Base-by-base conservation (phyloP, 257 asterid genomes). In the Sherardia arvensis region DNA sequence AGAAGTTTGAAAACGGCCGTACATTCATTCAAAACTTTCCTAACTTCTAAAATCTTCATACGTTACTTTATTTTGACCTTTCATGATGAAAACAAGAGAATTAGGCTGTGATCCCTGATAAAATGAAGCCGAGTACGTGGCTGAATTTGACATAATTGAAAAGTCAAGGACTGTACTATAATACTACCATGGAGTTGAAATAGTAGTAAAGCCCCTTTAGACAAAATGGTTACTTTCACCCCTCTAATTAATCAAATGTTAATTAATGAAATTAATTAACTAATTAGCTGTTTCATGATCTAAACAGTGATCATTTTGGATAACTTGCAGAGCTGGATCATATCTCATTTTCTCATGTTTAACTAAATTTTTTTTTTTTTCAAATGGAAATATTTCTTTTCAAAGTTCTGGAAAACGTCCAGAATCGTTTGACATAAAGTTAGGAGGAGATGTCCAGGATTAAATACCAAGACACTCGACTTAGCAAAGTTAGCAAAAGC, bases 101-200 rank as follows among this genome's bases (percentile, higher is more conserved):
- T 43, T 14, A 15, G 2, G 47, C 10, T 12, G 48, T 2, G 51
- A 38, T 36, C 43, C 43, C 43, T 11, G 47, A 10, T 38, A 38
- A 38, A 38, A 38, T n/a, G 47, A 10, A 38, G 47, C 18, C 47
- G 51, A 15, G 20, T 43, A 4, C 21, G 20, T 43, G 51, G 51
- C 8, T 27, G 20, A 1, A n/a, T 61, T 27, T 14, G 45, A 53
- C 5, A 21, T 23, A 11, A 5, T 34, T 7, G 9, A 69, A 36
- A 51, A 69, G 10, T 51, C 63, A 69, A 61, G 28, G 18, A 29
- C 25, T 54, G 2, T n/a, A 49, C 5, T 47, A 3, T 15, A 15
- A n/a, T 47, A 17, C 3, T 49, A 49, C 8, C 23, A 49, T 21
- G 56, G 9, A 53, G 49, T 53, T 61, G 68, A 69, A 53, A 53